A percentile compares a stretch with the other conserved stretches of the same genome.
These are phyloP conservation scores for Beauveria varroae DNA, from an alignment of 2,329 filamentous ascomycete species.

Conservation along the genomic window DNA sequence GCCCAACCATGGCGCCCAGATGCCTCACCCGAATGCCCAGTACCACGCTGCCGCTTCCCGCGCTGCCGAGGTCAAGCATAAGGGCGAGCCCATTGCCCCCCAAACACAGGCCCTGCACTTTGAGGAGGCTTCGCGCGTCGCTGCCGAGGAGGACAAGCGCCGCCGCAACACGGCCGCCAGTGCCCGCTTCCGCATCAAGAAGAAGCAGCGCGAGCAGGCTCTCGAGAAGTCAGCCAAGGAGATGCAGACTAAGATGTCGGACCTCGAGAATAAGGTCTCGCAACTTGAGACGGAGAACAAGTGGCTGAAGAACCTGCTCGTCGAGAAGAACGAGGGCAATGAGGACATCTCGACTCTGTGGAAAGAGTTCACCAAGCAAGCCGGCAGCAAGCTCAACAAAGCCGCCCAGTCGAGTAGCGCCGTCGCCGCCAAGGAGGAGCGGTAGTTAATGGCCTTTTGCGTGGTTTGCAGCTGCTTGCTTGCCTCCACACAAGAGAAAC, in stretches of 20 bases:
- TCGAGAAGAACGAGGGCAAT: slow-evolving; percentile 68
- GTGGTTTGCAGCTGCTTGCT: background rate
- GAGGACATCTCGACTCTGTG: slow-evolving; percentile 44
- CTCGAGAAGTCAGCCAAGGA: slow-evolving; percentile 77
- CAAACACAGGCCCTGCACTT: slow-evolving; percentile 43
- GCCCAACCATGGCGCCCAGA: slow-evolving; percentile 34
- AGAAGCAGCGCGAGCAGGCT: slow-evolving; percentile 88
- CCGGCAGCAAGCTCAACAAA: slow-evolving; percentile 25
- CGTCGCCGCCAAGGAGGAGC: slow-evolving; percentile 15
- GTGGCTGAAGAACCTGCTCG: slow-evolving; percentile 72
- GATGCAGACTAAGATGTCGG: slow-evolving; percentile 69
- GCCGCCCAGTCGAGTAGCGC: slow-evolving; percentile 16
- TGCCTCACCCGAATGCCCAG: slow-evolving; percentile 21
- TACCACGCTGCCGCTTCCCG: slow-evolving; percentile 23
- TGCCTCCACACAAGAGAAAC: background rate
- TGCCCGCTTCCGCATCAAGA: slow-evolving; percentile 86
- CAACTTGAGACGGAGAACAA: slow-evolving; percentile 80
- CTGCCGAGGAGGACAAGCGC: slow-evolving; percentile 84
- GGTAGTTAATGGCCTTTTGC: slow-evolving; percentile 11
- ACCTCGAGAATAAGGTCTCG: slow-evolving; percentile 63
- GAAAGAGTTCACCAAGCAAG: slow-evolving; percentile 41
- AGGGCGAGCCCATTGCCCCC: slow-evolving; percentile 33
- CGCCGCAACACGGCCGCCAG: slow-evolving; percentile 83
- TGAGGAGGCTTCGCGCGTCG: slow-evolving; percentile 64
- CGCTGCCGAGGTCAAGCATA: slow-evolving; percentile 35